Percentiles rank a stretch among this genome's conserved stretches.
Conservation (phyloP, 2,329 filamentous ascomycete genomes). For the Venturiaceae sp. region DNA sequence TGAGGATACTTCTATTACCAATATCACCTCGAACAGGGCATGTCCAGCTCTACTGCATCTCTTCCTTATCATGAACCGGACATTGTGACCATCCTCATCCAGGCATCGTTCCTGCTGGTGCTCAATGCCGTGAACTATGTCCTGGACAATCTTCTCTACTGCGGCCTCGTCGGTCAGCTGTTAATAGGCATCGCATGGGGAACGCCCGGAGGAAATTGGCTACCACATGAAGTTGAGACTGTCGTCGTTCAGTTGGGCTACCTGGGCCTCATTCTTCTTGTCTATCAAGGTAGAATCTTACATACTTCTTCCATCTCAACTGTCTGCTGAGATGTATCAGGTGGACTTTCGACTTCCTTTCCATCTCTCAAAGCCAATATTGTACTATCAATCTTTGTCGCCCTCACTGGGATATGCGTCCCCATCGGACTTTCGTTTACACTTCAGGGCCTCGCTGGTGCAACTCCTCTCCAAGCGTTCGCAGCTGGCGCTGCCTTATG, state of each 20-base stretch:
- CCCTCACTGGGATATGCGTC: constrained; percentile 52
- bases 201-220: constrained; percentile 52
- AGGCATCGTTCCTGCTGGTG: constrained; percentile 51
- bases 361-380: constrained; percentile 49
- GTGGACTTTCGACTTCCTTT: constrained; percentile 49
- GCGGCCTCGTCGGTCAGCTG: constrained; percentile 63
- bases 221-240: constrained; percentile 42
- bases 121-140: constrained; percentile 49
- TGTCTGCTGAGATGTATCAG: constrained; percentile 20
- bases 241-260: constrained; percentile 59
- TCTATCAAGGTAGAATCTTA: constrained; percentile 51
- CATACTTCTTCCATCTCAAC: neutral
- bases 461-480: constrained; percentile 54
- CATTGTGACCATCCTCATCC: constrained; percentile 49
- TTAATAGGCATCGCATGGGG: constrained; percentile 63
- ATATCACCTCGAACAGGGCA: no score
- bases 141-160: constrained; percentile 54
- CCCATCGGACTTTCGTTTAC: constrained; percentile 60
- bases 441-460: constrained; percentile 39
- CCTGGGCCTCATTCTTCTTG: constrained; percentile 59
- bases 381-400: constrained; percentile 50
- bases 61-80: constrained; percentile 54
- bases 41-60: neutral
- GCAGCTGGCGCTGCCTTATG: constrained; percentile 64
- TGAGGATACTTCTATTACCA: no score